These are phyloP conservation scores for Termitomyces sp. DNA, from an alignment of 768 basidiomycete species.

Conservation along the genomic window DNA sequence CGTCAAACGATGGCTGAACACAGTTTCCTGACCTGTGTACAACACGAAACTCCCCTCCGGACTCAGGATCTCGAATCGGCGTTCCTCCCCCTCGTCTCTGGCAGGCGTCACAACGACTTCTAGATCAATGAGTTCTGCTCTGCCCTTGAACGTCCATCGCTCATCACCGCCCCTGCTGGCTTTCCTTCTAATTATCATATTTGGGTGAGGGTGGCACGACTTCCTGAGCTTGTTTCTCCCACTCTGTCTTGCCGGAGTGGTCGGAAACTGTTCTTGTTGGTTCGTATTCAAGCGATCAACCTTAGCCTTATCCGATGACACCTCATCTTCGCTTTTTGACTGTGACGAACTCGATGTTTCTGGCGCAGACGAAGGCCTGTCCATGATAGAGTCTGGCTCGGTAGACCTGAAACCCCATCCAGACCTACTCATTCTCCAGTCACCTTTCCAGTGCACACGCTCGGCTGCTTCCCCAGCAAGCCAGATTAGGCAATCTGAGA, in stretches of 20 bases:
- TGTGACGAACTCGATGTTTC: slow-evolving; percentile 2
- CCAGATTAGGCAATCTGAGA: slow-evolving; percentile 82
- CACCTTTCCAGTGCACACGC: slow-evolving; percentile 25
- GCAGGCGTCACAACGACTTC: slow-evolving; percentile 60
- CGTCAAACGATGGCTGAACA: neutral
- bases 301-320: slow-evolving; percentile 23
- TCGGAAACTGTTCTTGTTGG: slow-evolving; percentile 14
- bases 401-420: slow-evolving; percentile 16
- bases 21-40: slow-evolving; percentile 49
- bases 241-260: slow-evolving; percentile 12
- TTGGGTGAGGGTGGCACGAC: slow-evolving; percentile 25
- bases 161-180: slow-evolving; percentile 51
- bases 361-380: slow-evolving; percentile 10
- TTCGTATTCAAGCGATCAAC: neutral
- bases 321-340: slow-evolving; percentile 54
- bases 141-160: slow-evolving; percentile 69
- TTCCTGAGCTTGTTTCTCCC: slow-evolving; percentile 13
- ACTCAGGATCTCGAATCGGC: slow-evolving; percentile 67
- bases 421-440: slow-evolving; percentile 25
- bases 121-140: slow-evolving; percentile 64
- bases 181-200: slow-evolving; percentile 26
- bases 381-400: slow-evolving; percentile 12
- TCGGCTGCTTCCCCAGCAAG: slow-evolving; percentile 49
- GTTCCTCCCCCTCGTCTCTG: slow-evolving; percentile 45
- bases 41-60: slow-evolving; percentile 75